These are phyloP conservation scores for Phtheirospermum japonicum DNA, from an alignment of 257 asterid species.

Conservation along the genomic window DNA sequence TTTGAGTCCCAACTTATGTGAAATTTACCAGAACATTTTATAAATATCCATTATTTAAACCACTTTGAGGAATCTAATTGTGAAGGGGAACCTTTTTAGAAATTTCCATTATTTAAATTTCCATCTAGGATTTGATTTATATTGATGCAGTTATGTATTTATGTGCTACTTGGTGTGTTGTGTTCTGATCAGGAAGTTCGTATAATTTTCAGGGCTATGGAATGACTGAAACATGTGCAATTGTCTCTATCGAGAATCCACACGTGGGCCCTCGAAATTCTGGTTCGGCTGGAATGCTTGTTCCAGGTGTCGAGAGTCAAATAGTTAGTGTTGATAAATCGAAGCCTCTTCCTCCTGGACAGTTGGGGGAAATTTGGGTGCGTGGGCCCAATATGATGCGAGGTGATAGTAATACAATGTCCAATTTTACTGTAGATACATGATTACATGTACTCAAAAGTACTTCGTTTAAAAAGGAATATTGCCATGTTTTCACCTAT, in stretches of 20 bases:
- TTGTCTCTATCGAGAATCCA: conserved; percentile 56
- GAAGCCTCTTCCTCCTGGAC: conserved; percentile 76
- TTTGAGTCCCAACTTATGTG: too few species aligned
- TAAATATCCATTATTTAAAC: too few species aligned
- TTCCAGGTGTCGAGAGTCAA: conserved; percentile 71
- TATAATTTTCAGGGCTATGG: conserved; percentile 74
- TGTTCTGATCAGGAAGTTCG: conserved; percentile 18
- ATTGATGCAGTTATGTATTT: conserved; percentile 5
- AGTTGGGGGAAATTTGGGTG: conserved; percentile 91
- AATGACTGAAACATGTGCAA: conserved; percentile 91
- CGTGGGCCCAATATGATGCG: conserved; percentile 91
- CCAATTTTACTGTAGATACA: neutral
- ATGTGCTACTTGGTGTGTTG: conserved; percentile 16
- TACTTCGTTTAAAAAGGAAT: neutral
- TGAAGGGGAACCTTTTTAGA: too few species aligned
- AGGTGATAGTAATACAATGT: conserved; percentile 42
- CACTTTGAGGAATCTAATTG: too few species aligned
- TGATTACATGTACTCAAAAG: neutral
- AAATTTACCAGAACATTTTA: too few species aligned
- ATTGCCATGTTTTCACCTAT: too few species aligned
- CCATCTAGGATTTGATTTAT: neutral
- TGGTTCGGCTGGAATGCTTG: conserved; percentile 81
- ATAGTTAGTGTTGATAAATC: conserved; percentile 62
- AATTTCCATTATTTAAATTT: too few species aligned
- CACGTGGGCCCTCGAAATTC: conserved; percentile 63